These are phyloP conservation scores for Tritrichomonas foetus DNA, from an alignment of 208 protist genomes.

Conservation along the genomic window DNA sequence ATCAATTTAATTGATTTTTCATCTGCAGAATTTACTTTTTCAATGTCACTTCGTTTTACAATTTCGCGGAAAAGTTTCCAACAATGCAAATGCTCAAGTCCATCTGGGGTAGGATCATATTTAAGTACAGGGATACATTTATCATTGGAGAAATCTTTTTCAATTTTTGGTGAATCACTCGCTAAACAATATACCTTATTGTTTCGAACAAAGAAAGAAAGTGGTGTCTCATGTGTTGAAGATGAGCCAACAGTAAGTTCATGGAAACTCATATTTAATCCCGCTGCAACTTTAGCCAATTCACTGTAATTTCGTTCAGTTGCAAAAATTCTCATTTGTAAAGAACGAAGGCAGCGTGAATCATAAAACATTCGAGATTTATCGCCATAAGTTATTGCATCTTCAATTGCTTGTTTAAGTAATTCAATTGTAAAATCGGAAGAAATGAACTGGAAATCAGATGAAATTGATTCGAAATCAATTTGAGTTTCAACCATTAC, in stretches of 20 bases:
- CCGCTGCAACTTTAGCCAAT: background rate
- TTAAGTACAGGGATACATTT: background rate
- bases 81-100: background rate
- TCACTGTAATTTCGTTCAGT: background rate
- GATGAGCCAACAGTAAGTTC: background rate
- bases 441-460: background rate
- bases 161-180: no score
- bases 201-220: background rate
- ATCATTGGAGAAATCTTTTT: background rate
- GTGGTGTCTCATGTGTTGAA: background rate
- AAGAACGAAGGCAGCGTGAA: background rate
- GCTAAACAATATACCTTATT: background rate
- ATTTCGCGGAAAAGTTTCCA: background rate
- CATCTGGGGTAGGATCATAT: background rate
- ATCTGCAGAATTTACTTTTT: background rate
- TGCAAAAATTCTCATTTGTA: slow-evolving; percentile 1
- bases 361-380: background rate
- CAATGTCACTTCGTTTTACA: background rate
- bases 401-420: background rate
- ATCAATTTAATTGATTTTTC: background rate
- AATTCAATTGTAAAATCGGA: slow-evolving; percentile 17
- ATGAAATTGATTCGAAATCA: background rate
- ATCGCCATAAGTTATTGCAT: background rate
- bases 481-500: slow-evolving; percentile 23
- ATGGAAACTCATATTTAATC: background rate